phyloP scores from a whole-genome alignment of 192 early-diverging fungal species.

The Allomyces macrogynus region DNA sequence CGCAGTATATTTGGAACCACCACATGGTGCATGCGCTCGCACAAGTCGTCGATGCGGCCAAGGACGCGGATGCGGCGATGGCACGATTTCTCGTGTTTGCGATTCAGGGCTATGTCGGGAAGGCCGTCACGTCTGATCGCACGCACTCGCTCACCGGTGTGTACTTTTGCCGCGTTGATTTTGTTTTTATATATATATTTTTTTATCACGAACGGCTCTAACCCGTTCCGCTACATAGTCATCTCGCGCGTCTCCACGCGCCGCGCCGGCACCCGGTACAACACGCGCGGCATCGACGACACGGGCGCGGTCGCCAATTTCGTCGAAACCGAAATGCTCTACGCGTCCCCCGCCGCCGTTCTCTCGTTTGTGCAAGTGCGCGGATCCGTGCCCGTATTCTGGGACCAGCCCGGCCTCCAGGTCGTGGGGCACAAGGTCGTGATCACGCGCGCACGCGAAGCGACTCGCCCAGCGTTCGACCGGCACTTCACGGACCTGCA shows the following conservation, averaged over 20 bases:
- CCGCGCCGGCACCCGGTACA: conserved; percentile 71
- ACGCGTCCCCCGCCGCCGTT: conserved; percentile 28
- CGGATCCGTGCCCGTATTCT: conserved; percentile 82
- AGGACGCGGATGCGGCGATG: background rate
- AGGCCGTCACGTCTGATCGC: conserved; percentile 6
- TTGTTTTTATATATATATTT: too few relatives aligned
- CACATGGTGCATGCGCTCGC: background rate
- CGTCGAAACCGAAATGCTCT: conserved; percentile 84
- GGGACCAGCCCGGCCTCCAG: conserved; percentile 86
- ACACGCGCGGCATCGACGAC: conserved; percentile 90
- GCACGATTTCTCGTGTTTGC: conserved; percentile 8
- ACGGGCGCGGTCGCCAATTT: conserved; percentile 95
- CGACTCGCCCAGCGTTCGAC: conserved; percentile 62
- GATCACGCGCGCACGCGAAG: conserved; percentile 55
- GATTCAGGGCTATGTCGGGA: conserved; percentile 61
- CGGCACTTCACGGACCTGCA: conserved; percentile 54
- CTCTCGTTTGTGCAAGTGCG: conserved; percentile 69
- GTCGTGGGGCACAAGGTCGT: conserved; percentile 64
- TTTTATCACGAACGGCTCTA: background rate
- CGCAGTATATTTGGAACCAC: background rate
- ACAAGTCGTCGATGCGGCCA: background rate
- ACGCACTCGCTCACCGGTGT: background rate
- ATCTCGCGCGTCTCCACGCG: conserved; percentile 22
- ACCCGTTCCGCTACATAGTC: conserved; percentile 3
- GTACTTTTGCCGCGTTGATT: background rate